Evolutionary conservation across 352 stramenopile genomes (phyloP), one percentile per base, ranked within the genome.

Genomic region (Elongisporangium senticosum): DNA sequence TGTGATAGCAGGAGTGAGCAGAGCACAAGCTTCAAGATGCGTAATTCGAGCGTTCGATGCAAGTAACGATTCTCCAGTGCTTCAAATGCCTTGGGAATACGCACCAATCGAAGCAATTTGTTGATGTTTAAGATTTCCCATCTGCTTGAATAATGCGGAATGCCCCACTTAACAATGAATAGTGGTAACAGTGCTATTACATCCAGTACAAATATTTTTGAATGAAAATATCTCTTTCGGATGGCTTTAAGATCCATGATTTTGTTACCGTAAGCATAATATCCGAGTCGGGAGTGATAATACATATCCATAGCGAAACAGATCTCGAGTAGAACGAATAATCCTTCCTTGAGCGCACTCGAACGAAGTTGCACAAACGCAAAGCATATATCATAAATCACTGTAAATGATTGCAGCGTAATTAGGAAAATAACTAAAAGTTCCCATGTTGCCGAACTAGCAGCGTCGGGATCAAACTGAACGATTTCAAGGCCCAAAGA

Each of bases 261-360:
- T 43, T 89, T 90, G 64, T 87, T 90, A 11, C 80, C 80, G 23
- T 79, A 89, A 14, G 82, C 68, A 49, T 86, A 90, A 57, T 72
- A 87, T 0, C 80, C 78, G 0, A 84, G 68, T 1, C 77, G 64
- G 4, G 66, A 72, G 22, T 73, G 55, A 15, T 87, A 75, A 33
- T 77, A 75, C 23, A 86, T 58, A 24, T 90, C 78, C 0, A 83
- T 0, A 7, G 50, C 51, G 39, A 88, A 90, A 22, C 59, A 65
- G 0, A 73, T 13, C 43, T 90, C 78, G 6, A 75, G 61, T 0
- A 86, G 14, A 4, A 82, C 64, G 6, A 80, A 55, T 0, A 67
- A 13, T 13, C 63, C 22, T 20, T 77, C 74, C 0, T 63, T 63
- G 1, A 59, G 4, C 14, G 66, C 51, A 15, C 33, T 43, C 17